phyloP scores from a whole-genome alignment of 176 grass and related monocot species.

The Thinopyrum elongatum region DNA sequence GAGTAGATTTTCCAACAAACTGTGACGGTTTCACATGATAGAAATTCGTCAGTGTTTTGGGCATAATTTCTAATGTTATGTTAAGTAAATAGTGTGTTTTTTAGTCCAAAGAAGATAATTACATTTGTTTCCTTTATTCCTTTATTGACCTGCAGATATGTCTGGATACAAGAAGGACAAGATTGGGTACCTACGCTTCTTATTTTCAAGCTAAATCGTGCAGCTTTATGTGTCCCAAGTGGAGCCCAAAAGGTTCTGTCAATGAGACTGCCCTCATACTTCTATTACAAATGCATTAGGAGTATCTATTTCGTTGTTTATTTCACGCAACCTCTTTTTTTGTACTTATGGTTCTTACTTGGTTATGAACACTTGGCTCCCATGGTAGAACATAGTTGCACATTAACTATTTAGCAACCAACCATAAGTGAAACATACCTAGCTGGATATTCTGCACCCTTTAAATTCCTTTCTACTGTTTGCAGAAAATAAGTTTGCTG shows the following conservation, averaged over 20 bases:
- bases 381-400: not conserved
- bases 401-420: not conserved
- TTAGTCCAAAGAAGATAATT: not conserved
- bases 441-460: not conserved
- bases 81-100: not conserved
- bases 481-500: constrained; percentile 98
- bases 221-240: constrained; percentile 95
- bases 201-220: constrained; percentile 94
- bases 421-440: not conserved
- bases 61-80: not conserved
- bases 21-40: constrained; percentile 93
- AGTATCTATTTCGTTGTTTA: not conserved
- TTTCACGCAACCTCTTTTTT: not conserved
- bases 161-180: constrained; percentile 86
- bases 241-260: constrained; percentile 79
- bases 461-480: constrained; percentile 30
- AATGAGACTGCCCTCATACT: not conserved
- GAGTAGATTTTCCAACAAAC: constrained; percentile 85
- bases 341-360: not conserved
- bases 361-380: not conserved
- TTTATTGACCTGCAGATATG: constrained; percentile 54
- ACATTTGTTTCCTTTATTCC: not conserved
- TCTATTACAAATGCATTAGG: not conserved
- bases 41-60: constrained; percentile 71
- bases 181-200: constrained; percentile 94